Evolutionary conservation across 257 asterid genomes (phyloP).

Genomic region (Solanum lignicaule): DNA sequence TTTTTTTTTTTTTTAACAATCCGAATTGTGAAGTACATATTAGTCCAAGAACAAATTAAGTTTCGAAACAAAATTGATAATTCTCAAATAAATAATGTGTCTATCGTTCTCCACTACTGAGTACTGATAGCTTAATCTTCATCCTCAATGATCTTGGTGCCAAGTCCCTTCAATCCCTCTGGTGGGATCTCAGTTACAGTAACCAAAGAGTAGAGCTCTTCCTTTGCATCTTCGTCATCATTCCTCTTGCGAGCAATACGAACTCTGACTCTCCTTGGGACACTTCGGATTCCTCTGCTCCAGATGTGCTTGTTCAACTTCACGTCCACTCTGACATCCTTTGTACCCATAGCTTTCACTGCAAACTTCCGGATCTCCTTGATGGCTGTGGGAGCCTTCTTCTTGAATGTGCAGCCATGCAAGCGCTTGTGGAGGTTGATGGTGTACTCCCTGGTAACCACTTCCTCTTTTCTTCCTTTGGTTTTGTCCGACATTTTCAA

Average conservation of each 20-base stretch:
- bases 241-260: neutral
- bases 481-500: neutral
- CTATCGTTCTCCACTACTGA: neutral
- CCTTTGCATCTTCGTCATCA: slow-evolving; percentile 1
- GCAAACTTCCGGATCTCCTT: neutral
- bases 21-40: neutral
- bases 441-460: neutral
- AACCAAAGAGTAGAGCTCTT: neutral
- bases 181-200: neutral
- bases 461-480: neutral
- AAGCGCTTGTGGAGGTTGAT: slow-evolving; percentile 1
- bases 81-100: neutral
- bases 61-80: neutral
- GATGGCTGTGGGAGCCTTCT: neutral
- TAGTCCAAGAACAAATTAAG: neutral
- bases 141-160: neutral
- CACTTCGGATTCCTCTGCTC: slow-evolving; percentile 1
- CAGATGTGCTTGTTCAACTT: neutral
- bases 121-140: neutral
- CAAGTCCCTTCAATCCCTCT: slow-evolving; percentile 1
- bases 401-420: neutral
- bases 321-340: neutral
- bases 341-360: neutral
- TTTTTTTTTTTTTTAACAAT: too few species aligned
- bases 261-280: slow-evolving; percentile 1